Percentiles rank a stretch among this genome's conserved stretches.
phyloP scores from a whole-genome alignment of 352 stramenopile genomes.

The Globisporangium emineosum region DNA sequence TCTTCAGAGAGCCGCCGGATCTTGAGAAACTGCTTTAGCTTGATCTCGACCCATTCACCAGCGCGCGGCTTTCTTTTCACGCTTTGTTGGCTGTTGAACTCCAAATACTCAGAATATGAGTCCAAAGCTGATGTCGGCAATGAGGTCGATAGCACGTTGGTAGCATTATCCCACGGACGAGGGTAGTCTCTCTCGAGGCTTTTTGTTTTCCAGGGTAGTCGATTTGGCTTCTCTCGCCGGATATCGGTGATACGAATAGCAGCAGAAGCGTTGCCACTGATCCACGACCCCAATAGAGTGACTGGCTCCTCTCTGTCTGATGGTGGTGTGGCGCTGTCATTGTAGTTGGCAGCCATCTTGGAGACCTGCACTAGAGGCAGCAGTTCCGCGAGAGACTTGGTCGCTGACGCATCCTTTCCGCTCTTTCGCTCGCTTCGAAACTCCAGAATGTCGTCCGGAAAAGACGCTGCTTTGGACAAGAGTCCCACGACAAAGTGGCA shows the following conservation, averaged over 20 bases:
- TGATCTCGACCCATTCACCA: slow-evolving; percentile 57
- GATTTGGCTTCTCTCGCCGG: neutral
- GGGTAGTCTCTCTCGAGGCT: slow-evolving; percentile 17
- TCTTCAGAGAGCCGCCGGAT: slow-evolving; percentile 39
- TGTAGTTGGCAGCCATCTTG: slow-evolving; percentile 6
- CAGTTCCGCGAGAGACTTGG: slow-evolving; percentile 4
- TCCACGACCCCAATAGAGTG: neutral
- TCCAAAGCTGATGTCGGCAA: neutral
- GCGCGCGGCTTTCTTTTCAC: slow-evolving; percentile 23
- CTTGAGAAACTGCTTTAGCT: slow-evolving; percentile 40
- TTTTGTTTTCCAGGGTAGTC: slow-evolving; percentile 22
- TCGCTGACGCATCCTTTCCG: neutral
- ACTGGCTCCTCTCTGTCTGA: neutral
- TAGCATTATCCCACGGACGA: slow-evolving; percentile 20
- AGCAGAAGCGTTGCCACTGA: neutral
- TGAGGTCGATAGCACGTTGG: neutral
- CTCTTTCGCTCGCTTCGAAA: slow-evolving; percentile 2
- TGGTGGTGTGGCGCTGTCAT: neutral
- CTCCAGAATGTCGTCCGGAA: slow-evolving; percentile 29
- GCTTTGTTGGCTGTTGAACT: neutral
- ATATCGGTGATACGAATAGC: neutral
- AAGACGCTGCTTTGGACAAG: slow-evolving; percentile 41
- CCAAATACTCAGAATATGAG: neutral
- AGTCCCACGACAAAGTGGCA: slow-evolving; percentile 43
- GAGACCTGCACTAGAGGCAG: slow-evolving; percentile 15